Conservation (phyloP, 1,284 basidiomycete species). For the Gymnopus androsaceus region DNA sequence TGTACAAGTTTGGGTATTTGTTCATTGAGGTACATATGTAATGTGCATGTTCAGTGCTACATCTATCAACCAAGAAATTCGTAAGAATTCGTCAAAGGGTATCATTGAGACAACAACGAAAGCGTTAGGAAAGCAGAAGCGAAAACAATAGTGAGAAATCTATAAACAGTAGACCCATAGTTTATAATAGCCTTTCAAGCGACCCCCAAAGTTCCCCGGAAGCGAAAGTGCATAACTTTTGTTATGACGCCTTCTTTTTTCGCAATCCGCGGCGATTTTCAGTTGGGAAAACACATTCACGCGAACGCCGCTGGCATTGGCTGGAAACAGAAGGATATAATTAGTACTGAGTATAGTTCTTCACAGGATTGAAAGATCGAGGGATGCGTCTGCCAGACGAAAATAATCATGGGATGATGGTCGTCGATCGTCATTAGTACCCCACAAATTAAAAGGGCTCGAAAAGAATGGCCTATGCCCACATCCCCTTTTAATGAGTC, state of each 20-base stretch:
- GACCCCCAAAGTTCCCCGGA: neutral
- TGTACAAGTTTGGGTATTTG: no score
- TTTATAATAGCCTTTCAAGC: neutral
- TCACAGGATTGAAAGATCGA: constrained; percentile 22
- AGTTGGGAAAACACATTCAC: constrained; percentile 60
- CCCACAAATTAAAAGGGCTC: neutral
- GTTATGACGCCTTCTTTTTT: constrained; percentile 43
- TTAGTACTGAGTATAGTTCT: constrained; percentile 16
- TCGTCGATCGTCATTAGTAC: neutral
- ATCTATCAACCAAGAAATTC: no score
- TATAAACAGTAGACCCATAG: neutral
- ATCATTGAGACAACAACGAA: neutral
- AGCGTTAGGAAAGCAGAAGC: neutral
- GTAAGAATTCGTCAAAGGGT: neutral
- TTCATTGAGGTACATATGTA: neutral
- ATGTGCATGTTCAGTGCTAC: neutral
- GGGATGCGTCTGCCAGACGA: constrained; percentile 12
- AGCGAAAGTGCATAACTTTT: neutral
- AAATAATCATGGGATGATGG: constrained; percentile 7
- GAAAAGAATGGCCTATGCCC: no score
- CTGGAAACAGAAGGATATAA: constrained; percentile 37
- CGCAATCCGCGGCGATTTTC: constrained; percentile 62
- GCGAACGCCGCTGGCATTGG: constrained; percentile 60
- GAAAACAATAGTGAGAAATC: neutral
- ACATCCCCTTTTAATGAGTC: neutral